A percentile compares a stretch with the other conserved stretches of the same genome.
phyloP scores from a whole-genome alignment of 306 rosid species.

The Acacia crassicarpa region DNA sequence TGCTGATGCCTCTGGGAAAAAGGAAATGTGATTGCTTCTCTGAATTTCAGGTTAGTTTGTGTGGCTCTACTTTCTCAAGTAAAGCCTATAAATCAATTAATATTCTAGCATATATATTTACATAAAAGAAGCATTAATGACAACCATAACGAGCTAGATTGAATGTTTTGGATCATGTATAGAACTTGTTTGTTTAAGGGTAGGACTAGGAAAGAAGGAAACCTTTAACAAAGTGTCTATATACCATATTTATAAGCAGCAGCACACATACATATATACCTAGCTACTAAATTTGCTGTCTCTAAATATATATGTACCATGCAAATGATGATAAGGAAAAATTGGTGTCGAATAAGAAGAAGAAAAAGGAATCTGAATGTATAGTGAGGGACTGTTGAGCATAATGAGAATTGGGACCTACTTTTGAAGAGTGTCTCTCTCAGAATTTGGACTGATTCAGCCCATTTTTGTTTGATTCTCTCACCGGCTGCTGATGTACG shows the following conservation, averaged over 20 bases:
- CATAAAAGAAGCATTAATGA: not conserved
- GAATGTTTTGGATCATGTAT: not conserved
- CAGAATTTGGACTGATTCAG: not conserved
- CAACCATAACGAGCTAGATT: not conserved
- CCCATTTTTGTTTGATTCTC: slow-evolving; percentile 25
- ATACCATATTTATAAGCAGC: not conserved
- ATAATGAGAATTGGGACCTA: slow-evolving; percentile 19
- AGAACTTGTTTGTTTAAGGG: not conserved
- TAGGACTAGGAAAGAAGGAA: not conserved
- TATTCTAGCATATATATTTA: not conserved
- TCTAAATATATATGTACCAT: not conserved
- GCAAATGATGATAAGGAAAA: not conserved
- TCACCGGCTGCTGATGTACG: slow-evolving; percentile 11
- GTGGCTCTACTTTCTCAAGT: not conserved
- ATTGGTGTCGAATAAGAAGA: not conserved
- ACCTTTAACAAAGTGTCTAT: not conserved
- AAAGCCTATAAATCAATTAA: not conserved
- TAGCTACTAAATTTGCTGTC: not conserved
- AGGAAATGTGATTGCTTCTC: not conserved
- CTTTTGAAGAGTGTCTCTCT: slow-evolving; percentile 17
- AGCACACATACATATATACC: not conserved
- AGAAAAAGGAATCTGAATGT: slow-evolving; percentile 1
- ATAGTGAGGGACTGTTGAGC: not conserved
- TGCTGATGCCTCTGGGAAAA: not conserved
- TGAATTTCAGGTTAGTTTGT: not conserved